phyloP scores from a whole-genome alignment of 345 rosid genomes.

The Physaria fendleri region DNA sequence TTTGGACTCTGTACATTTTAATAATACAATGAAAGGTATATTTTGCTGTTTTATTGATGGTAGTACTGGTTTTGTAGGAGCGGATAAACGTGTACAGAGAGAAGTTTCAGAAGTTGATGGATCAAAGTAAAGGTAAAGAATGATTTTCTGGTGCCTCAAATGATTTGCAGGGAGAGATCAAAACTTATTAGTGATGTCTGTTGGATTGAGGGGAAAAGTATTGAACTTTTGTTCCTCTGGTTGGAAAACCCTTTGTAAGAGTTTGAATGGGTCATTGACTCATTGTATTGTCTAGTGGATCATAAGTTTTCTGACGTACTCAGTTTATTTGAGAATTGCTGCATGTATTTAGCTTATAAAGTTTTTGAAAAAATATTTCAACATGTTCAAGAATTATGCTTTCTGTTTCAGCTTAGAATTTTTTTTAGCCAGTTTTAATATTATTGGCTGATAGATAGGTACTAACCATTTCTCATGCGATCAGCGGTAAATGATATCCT shows the following conservation, averaged over 20 bases:
- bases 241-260: background rate
- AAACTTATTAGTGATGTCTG: conserved; percentile 2
- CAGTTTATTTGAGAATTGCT: no score
- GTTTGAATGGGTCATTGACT: background rate
- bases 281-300: background rate
- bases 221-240: background rate
- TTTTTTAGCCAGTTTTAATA: no score
- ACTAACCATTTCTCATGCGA: no score
- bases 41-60: conserved; percentile 1
- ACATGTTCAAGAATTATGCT: no score
- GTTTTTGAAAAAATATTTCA: no score
- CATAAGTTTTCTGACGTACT: no score
- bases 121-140: conserved; percentile 63
- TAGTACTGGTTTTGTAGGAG: conserved; percentile 41
- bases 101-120: conserved; percentile 48
- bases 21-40: no score
- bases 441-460: no score
- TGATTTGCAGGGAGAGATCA: conserved; percentile 3
- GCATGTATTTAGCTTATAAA: no score
- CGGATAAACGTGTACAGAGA: conserved; percentile 62
- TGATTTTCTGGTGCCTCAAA: background rate
- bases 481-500: no score
- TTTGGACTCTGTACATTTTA: background rate
- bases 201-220: background rate
- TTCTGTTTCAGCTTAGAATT: no score